These are phyloP conservation scores for Neurospora sp. DNA, from an alignment of 495 filamentous ascomycete genomes.

Conservation along the genomic window DNA sequence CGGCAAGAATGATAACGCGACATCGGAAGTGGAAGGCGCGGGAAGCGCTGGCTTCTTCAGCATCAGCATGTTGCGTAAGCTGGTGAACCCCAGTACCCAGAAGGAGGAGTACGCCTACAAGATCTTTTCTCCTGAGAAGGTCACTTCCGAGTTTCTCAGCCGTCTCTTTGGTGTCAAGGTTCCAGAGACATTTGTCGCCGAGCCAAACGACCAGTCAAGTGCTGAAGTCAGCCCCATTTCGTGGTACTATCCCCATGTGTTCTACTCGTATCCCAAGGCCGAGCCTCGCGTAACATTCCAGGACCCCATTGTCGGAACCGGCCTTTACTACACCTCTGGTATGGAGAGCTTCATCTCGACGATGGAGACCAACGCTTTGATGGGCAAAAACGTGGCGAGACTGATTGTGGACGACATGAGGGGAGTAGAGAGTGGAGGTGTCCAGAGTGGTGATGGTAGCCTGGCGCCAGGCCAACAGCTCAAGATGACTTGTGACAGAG, in stretches of 20 bases:
- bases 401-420: slow-evolving; percentile 54
- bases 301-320: slow-evolving; percentile 54
- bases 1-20: slow-evolving; percentile 41
- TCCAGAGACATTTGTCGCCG: slow-evolving; percentile 24
- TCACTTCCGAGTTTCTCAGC: slow-evolving; percentile 53
- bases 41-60: slow-evolving; percentile 76
- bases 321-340: slow-evolving; percentile 82
- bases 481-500: slow-evolving; percentile 7
- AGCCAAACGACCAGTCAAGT: neutral
- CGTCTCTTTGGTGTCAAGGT: slow-evolving; percentile 36
- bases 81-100: slow-evolving; percentile 43
- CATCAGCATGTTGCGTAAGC: slow-evolving; percentile 64
- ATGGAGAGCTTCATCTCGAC: slow-evolving; percentile 95
- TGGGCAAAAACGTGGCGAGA: slow-evolving; percentile 89
- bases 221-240: slow-evolving; percentile 43
- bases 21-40: slow-evolving; percentile 40
- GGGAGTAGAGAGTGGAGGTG: slow-evolving; percentile 1
- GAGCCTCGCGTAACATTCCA: slow-evolving; percentile 82
- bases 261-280: slow-evolving; percentile 78
- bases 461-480: neutral
- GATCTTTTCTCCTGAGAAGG: slow-evolving; percentile 72
- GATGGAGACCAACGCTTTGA: slow-evolving; percentile 94
- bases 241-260: slow-evolving; percentile 63
- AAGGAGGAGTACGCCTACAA: slow-evolving; percentile 80
- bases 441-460: neutral